Percentiles rank a stretch among this genome's conserved stretches.
These are phyloP conservation scores for Penstemon davidsonii DNA, from an alignment of 257 asterid species.

Conservation along the genomic window DNA sequence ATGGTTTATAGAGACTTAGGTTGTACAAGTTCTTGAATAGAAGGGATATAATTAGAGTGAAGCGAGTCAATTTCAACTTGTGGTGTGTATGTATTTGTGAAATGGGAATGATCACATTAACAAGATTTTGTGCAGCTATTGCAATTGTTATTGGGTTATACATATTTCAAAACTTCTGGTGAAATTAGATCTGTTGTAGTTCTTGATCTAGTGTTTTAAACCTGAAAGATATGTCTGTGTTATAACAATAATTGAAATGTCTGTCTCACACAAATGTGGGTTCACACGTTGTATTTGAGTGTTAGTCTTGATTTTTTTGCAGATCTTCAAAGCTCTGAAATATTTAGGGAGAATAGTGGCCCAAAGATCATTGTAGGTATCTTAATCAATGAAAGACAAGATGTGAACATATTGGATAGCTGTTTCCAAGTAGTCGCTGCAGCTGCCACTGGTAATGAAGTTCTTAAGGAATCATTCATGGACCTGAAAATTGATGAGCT, in stretches of 20 bases:
- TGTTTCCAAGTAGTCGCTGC: slow-evolving; percentile 82
- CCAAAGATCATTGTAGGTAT: slow-evolving; percentile 59
- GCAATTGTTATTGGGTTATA: not conserved
- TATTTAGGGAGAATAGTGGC: slow-evolving; percentile 66
- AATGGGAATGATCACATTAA: not conserved
- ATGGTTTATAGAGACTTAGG: not conserved
- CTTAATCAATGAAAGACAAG: slow-evolving; percentile 48
- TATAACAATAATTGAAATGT: slow-evolving; percentile 2
- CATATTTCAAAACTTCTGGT: slow-evolving; percentile 4
- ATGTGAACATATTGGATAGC: slow-evolving; percentile 55
- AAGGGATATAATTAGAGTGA: slow-evolving; percentile 1
- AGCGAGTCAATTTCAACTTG: slow-evolving; percentile 6
- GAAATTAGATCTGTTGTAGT: not conserved
- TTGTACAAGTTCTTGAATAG: not conserved
- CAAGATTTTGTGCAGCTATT: slow-evolving; percentile 14
- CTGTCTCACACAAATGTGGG: not conserved
- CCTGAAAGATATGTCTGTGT: not conserved
- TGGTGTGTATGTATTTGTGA: slow-evolving; percentile 1
- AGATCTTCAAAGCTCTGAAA: slow-evolving; percentile 86
- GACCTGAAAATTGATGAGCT: slow-evolving; percentile 78
- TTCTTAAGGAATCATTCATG: slow-evolving; percentile 82
- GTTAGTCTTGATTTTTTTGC: slow-evolving; percentile 25
- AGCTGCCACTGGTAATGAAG: slow-evolving; percentile 91
- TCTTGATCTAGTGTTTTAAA: slow-evolving; percentile 5
- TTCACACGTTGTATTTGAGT: slow-evolving; percentile 7